Base-by-base conservation (phyloP, 352 stramenopile genomes). In the Globisporangium echinulatum region DNA sequence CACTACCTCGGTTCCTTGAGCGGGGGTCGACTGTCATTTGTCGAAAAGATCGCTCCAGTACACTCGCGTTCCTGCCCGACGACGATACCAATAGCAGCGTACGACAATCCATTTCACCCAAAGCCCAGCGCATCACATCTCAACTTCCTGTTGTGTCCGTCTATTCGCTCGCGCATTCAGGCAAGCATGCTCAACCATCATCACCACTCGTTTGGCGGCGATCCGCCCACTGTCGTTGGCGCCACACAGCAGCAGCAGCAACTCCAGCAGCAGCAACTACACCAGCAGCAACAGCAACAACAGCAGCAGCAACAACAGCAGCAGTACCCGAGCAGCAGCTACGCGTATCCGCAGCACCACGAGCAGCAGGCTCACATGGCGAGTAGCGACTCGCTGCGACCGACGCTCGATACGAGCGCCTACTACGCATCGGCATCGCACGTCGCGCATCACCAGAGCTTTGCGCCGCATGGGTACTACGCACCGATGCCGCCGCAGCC, bases 291-390 rank as follows among this genome's bases (percentile, higher is more conserved):
- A 36, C 58, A 7, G 49, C 37, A 19, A 39, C 52, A 37, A 36
- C 42, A 40, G 47, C 53, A 39, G 33, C 38, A 52, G 15, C 57
- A 62, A 8, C 42, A 52, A 3, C 44, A 60, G 11, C 54, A 62
- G 8, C 54, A 62, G 54, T 67, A 51, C 49, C 40, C 49, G 14
- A 62, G 47, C 36, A 42, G 15, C 40, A 73, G 72, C 55, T 67
- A 72, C 56, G 63, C 77, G 36, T 63, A 64, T 33, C 49, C 52
- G 13, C 43, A 68, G 7, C 56, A 54, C 17, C 65, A 70, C 19
- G 57, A 70, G 33, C 66, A 68, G 46, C 62, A 68, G 46, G 67
- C 74, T 39, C 64, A 74, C 19, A 59, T 65, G 17, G 72, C 59
- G 44, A 64, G 13, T 6, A 48, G 69, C 8, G 67, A 80, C 54